phyloP scores from a whole-genome alignment of 1,284 basidiomycete genomes.

The Gymnopus androsaceus region DNA sequence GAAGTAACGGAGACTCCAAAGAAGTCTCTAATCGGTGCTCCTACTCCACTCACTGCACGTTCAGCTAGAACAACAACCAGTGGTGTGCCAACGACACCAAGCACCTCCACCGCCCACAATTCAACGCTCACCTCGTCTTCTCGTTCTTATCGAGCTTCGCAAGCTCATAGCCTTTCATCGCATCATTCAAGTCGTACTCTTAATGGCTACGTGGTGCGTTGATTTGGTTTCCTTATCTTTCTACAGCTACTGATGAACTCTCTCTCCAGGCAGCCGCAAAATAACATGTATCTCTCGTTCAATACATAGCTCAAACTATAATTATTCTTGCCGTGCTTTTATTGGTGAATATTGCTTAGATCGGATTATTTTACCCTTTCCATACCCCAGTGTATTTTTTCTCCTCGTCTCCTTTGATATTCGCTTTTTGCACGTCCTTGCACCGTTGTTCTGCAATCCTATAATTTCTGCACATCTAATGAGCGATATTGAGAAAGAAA shows the following conservation, averaged over 20 bases:
- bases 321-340: conserved; percentile 17
- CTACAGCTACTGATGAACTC: conserved; percentile 12
- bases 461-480: conserved; percentile 5
- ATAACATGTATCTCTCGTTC: conserved; percentile 29
- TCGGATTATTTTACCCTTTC: conserved; percentile 32
- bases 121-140: conserved; percentile 51
- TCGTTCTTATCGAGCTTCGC: conserved; percentile 55
- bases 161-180: conserved; percentile 52
- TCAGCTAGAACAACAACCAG: conserved; percentile 56
- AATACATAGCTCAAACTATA: conserved; percentile 10
- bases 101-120: conserved; percentile 44
- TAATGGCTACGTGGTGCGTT: conserved; percentile 52
- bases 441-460: conserved; percentile 42
- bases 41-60: conserved; percentile 79
- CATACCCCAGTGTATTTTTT: conserved; percentile 44
- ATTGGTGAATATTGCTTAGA: conserved; percentile 25
- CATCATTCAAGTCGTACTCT: conserved; percentile 58
- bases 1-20: conserved; percentile 74
- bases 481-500: background rate
- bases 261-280: conserved; percentile 45
- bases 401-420: conserved; percentile 11
- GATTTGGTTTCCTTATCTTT: conserved; percentile 1
- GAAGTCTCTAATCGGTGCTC: conserved; percentile 83
- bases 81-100: conserved; percentile 61
- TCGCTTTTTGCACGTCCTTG: conserved; percentile 32